A percentile compares a stretch with the other conserved stretches of the same genome.
phyloP scores from a whole-genome alignment of 2,329 filamentous ascomycete species.

The Monosporascus sp. region DNA sequence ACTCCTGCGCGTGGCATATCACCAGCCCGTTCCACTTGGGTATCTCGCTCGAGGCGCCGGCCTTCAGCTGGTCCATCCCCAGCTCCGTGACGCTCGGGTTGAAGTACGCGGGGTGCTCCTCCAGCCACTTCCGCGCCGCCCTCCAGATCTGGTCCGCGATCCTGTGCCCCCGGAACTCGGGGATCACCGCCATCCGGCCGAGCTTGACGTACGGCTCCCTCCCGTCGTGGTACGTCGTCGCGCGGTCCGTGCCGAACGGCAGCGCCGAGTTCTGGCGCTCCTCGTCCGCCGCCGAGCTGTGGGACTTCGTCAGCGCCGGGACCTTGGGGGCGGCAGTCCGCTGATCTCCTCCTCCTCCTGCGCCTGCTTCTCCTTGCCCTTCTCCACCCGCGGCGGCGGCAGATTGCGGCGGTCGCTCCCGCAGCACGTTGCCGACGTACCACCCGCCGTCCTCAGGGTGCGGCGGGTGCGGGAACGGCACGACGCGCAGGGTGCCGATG shows the following conservation, averaged over 20 bases:
- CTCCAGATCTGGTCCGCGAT: conserved; percentile 63
- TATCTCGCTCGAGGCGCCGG: conserved; percentile 33
- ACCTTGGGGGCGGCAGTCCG: conserved; percentile 1
- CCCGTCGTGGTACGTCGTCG: conserved; percentile 51
- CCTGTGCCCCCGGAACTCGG: conserved; percentile 58
- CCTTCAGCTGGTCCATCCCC: conserved; percentile 39
- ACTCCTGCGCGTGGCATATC: conserved; percentile 72
- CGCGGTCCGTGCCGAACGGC: conserved; percentile 32
- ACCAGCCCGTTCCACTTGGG: conserved; percentile 68
- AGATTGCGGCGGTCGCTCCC: conserved; percentile 5
- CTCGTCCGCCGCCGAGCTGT: conserved; percentile 11
- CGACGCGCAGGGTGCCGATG: conserved; percentile 72
- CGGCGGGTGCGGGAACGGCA: conserved; percentile 71
- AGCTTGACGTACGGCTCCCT: conserved; percentile 77
- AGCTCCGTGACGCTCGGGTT: conserved; percentile 41
- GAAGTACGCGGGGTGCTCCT: conserved; percentile 52
- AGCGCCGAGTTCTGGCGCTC: conserved; percentile 17
- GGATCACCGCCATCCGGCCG: conserved; percentile 67
- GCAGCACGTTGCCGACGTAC: conserved; percentile 41
- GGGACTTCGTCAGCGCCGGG: conserved; percentile 9
- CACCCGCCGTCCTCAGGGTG: conserved; percentile 50
- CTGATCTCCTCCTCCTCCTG: background rate
- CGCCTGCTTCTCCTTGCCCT: conserved; percentile 17
- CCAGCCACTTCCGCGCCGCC: conserved; percentile 63
- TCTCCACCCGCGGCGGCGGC: no score